Evolutionary conservation across 148 eudicot species (phyloP).

Genomic region (Talinum fruticosum): DNA sequence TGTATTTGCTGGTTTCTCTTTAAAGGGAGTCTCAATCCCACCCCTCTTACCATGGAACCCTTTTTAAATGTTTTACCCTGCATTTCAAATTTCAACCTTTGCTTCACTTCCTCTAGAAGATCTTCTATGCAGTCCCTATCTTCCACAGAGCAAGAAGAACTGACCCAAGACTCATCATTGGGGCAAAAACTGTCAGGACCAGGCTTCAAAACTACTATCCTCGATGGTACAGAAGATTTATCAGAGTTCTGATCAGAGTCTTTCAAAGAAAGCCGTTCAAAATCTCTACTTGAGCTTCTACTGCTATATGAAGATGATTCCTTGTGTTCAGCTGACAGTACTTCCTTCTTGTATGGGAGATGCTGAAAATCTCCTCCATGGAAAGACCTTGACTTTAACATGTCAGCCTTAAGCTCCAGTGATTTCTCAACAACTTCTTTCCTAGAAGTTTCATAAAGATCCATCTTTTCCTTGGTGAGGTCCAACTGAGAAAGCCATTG

Average conservation of each 20-base stretch:
- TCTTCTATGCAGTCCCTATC: constrained; percentile 82
- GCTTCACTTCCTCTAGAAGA: constrained; percentile 96
- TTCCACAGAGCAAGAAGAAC: constrained; percentile 56
- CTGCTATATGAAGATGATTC: constrained; percentile 42
- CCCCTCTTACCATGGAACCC: constrained; percentile 71
- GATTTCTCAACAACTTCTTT: constrained; percentile 30
- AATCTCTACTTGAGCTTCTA: constrained; percentile 41
- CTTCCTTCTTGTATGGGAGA: constrained; percentile 19
- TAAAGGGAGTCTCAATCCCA: constrained; percentile 81
- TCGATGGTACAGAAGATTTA: constrained; percentile 48
- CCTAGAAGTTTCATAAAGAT: constrained; percentile 50
- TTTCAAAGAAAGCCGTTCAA: constrained; percentile 33
- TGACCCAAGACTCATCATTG: constrained; percentile 67
- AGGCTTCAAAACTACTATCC: constrained; percentile 84
- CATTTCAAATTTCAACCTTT: constrained; percentile 67
- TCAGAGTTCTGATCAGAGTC: constrained; percentile 33
- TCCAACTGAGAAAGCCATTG: constrained; percentile 78
- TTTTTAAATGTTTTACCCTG: constrained; percentile 48
- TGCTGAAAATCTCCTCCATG: constrained; percentile 25
- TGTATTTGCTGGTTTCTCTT: constrained; percentile 56
- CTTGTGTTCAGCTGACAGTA: constrained; percentile 33
- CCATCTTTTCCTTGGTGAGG: constrained; percentile 79
- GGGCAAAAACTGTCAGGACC: constrained; percentile 56
- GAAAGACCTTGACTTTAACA: constrained; percentile 27
- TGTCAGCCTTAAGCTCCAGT: constrained; percentile 26